phyloP scores from a whole-genome alignment of 129 eudicot genomes.

The Pseudognaphalium luteoalbum region DNA sequence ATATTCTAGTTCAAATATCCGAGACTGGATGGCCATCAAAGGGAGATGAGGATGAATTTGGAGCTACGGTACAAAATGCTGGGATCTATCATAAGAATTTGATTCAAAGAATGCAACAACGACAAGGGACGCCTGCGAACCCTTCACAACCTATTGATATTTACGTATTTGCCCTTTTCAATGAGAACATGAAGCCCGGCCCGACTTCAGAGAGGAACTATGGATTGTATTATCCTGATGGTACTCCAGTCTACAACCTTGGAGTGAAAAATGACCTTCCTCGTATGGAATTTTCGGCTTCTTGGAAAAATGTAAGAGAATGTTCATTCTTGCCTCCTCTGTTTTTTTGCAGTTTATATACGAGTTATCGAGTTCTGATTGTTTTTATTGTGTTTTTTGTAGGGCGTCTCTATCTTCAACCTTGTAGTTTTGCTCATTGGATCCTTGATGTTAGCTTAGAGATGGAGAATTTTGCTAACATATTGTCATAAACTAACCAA shows the following conservation, averaged over 20 bases:
- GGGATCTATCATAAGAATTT: slow-evolving; percentile 78
- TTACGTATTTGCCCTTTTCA: slow-evolving; percentile 91
- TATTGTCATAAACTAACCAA: slow-evolving; percentile 9
- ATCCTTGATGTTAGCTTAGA: slow-evolving; percentile 33
- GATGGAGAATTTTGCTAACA: slow-evolving; percentile 18
- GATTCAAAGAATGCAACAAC: slow-evolving; percentile 56
- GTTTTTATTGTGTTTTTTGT: slow-evolving; percentile 27
- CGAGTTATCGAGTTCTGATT: slow-evolving; percentile 8
- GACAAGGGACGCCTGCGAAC: slow-evolving; percentile 80
- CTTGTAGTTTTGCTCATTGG: slow-evolving; percentile 35
- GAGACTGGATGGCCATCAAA: slow-evolving; percentile 99
- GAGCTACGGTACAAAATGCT: slow-evolving; percentile 79
- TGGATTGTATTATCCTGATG: slow-evolving; percentile 89
- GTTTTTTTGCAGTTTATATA: not conserved
- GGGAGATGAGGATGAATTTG: slow-evolving; percentile 81
- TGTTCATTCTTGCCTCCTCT: not conserved
- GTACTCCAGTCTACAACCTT: slow-evolving; percentile 76
- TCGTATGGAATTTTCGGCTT: slow-evolving; percentile 64
- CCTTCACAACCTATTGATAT: slow-evolving; percentile 72
- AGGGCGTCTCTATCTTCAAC: slow-evolving; percentile 40
- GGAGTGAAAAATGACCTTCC: slow-evolving; percentile 66
- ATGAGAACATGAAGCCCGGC: slow-evolving; percentile 86
- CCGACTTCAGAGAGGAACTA: slow-evolving; percentile 96
- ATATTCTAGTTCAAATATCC: slow-evolving; percentile 65
- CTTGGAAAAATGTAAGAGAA: slow-evolving; percentile 55